phyloP scores from a whole-genome alignment of 371 early-diverging fungal genomes.

The Mucor ambiguus region DNA sequence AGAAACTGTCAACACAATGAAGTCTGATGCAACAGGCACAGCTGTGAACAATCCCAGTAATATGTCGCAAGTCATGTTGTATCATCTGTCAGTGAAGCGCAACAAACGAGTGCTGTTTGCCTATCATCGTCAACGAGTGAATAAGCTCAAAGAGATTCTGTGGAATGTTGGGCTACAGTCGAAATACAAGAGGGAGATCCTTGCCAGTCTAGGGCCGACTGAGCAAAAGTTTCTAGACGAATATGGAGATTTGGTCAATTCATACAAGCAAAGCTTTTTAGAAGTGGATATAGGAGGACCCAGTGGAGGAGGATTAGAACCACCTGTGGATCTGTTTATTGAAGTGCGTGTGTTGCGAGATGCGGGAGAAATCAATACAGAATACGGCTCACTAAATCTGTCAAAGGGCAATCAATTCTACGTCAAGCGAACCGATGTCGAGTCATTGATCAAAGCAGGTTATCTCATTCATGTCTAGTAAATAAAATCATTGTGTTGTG shows the following conservation, averaged over 20 bases:
- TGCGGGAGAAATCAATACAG: constrained; percentile 87
- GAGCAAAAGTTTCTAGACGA: constrained; percentile 69
- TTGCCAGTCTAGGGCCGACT: constrained; percentile 55
- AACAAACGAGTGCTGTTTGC: constrained; percentile 91
- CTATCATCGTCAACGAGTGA: constrained; percentile 78
- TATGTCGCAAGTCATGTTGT: constrained; percentile 51
- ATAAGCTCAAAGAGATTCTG: constrained; percentile 70
- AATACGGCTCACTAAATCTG: constrained; percentile 75
- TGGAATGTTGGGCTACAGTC: constrained; percentile 72
- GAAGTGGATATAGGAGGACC: constrained; percentile 78
- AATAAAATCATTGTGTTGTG: not conserved
- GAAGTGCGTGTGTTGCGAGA: constrained; percentile 87
- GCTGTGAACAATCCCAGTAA: constrained; percentile 27
- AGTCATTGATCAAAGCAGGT: constrained; percentile 84
- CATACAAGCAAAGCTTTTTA: constrained; percentile 66
- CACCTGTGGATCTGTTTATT: constrained; percentile 88
- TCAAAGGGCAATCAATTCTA: constrained; percentile 81
- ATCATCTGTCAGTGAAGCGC: constrained; percentile 62
- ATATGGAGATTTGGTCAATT: constrained; percentile 63
- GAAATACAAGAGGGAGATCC: constrained; percentile 42
- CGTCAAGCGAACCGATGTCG: constrained; percentile 85
- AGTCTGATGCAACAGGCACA: constrained; percentile 8
- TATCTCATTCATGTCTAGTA: constrained; percentile 67
- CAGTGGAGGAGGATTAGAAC: constrained; percentile 71
- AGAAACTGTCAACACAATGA: constrained; percentile 32